phyloP scores from a whole-genome alignment of 1,139 yeast species.

The Geotrichum fermentans region DNA sequence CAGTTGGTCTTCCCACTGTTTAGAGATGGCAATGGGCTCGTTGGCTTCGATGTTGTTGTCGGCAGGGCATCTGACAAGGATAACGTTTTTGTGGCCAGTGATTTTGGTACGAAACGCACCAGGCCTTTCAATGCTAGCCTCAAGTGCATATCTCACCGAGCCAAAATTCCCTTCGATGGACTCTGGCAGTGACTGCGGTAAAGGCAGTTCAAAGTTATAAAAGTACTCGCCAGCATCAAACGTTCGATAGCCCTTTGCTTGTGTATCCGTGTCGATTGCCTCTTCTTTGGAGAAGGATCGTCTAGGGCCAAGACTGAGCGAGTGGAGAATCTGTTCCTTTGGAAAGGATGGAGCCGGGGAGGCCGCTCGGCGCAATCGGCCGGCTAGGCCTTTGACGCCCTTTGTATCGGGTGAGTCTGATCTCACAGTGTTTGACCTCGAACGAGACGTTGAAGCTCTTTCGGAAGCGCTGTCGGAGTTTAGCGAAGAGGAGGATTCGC shows the following conservation, averaged over 20 bases:
- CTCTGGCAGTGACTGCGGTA: slow-evolving; percentile 81
- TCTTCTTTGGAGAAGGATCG: slow-evolving; percentile 20
- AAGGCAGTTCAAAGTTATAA: slow-evolving; percentile 84
- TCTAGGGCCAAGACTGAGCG: slow-evolving; percentile 9
- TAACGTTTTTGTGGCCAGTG: slow-evolving; percentile 57
- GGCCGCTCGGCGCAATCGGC: slow-evolving; percentile 18
- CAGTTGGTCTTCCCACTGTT: slow-evolving; percentile 92
- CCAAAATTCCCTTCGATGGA: slow-evolving; percentile 80
- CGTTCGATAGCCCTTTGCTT: slow-evolving; percentile 36
- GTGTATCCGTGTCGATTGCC: slow-evolving; percentile 19
- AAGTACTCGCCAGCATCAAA: slow-evolving; percentile 82
- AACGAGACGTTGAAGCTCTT: background rate
- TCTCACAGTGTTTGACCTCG: slow-evolving; percentile 1
- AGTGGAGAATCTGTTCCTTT: background rate
- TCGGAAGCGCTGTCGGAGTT: background rate
- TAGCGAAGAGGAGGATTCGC: background rate
- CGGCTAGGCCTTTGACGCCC: slow-evolving; percentile 19
- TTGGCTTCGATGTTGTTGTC: slow-evolving; percentile 78
- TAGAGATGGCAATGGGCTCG: slow-evolving; percentile 84
- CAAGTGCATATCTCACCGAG: slow-evolving; percentile 60
- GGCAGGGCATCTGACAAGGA: slow-evolving; percentile 68
- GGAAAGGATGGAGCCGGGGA: slow-evolving; percentile 21
- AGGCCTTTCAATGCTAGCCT: slow-evolving; percentile 62
- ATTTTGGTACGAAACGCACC: slow-evolving; percentile 85
- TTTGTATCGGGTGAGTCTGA: slow-evolving; percentile 18